phyloP scores from a whole-genome alignment of 768 basidiomycete species.

The Paxillus involutus region DNA sequence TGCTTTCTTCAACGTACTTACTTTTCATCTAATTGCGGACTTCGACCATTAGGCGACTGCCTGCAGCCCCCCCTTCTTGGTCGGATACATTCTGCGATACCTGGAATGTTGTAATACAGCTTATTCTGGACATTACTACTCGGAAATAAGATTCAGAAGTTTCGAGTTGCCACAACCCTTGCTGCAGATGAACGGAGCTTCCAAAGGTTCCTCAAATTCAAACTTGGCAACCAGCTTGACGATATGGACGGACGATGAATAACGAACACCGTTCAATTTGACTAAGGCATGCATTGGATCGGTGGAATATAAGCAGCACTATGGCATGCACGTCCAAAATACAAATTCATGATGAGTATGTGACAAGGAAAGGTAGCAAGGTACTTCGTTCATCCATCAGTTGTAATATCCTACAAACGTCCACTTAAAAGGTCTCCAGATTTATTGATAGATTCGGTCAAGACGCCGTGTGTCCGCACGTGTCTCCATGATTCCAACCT shows the following conservation, averaged over 20 bases:
- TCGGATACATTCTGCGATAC: conserved; percentile 35
- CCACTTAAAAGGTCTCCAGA: background rate
- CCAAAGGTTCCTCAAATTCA: background rate
- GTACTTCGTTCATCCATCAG: background rate
- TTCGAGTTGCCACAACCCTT: background rate
- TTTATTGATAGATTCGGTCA: conserved; percentile 1
- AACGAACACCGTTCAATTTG: conserved; percentile 18
- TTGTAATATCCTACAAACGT: conserved; percentile 1
- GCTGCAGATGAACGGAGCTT: background rate
- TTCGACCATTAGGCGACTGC: conserved; percentile 15
- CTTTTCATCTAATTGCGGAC: conserved; percentile 22
- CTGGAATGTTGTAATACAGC: conserved; percentile 38
- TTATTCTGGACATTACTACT: conserved; percentile 25
- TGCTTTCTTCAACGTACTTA: conserved; percentile 23
- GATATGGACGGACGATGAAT: conserved; percentile 5
- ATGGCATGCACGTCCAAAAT: background rate
- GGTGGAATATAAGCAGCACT: conserved; percentile 1
- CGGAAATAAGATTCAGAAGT: conserved; percentile 14
- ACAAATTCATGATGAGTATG: conserved; percentile 13
- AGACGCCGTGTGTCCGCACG: conserved; percentile 1
- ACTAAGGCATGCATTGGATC: background rate
- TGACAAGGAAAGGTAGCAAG: conserved; percentile 6
- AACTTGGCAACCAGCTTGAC: background rate
- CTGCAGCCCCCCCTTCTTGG: conserved; percentile 19
- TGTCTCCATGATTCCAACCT: background rate